A percentile compares a stretch with the other conserved stretches of the same genome.
These are phyloP conservation scores for Madurella fahalii DNA, from an alignment of 2,329 filamentous ascomycete genomes.

Conservation along the genomic window DNA sequence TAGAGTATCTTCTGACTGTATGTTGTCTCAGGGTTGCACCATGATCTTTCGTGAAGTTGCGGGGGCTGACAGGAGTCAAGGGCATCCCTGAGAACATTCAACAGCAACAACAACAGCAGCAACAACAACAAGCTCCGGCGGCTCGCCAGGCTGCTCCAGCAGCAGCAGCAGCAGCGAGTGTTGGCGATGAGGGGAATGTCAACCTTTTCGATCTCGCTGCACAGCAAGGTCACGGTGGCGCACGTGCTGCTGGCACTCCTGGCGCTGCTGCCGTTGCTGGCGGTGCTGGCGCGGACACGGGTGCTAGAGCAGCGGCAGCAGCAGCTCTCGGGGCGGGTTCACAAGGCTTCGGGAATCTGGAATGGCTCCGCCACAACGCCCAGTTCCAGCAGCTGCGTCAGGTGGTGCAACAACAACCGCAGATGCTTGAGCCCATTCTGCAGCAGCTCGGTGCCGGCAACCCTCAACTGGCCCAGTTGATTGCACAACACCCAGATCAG, in stretches of 20 bases:
- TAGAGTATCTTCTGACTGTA: conserved; percentile 90
- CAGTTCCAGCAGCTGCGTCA: conserved; percentile 98
- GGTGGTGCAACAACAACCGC: conserved; percentile 93
- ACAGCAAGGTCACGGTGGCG: conserved; percentile 55
- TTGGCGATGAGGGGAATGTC: conserved; percentile 63
- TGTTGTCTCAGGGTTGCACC: conserved; percentile 32
- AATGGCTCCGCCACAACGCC: conserved; percentile 90
- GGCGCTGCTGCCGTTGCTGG: too few species aligned
- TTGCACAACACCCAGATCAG: conserved; percentile 86
- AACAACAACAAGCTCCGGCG: conserved; percentile 36
- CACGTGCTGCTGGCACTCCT: conserved; percentile 40
- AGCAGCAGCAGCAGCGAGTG: conserved; percentile 41
- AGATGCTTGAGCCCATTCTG: conserved; percentile 97
- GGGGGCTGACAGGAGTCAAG: conserved; percentile 40
- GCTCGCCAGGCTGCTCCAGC: conserved; percentile 30
- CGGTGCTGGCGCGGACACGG: conserved; percentile 36
- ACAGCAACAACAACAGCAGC: conserved; percentile 22
- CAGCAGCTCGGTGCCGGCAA: conserved; percentile 95
- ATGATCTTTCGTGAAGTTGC: neutral
- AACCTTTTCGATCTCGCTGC: conserved; percentile 94
- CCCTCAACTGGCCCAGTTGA: conserved; percentile 87
- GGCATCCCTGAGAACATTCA: conserved; percentile 86
- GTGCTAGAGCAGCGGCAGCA: conserved; percentile 47
- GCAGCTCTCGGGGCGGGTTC: conserved; percentile 43
- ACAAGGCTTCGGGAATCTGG: conserved; percentile 68